Evolutionary conservation across 805 yeast genomes (phyloP).

Genomic region (Lipomyces spencermartinsiae): DNA sequence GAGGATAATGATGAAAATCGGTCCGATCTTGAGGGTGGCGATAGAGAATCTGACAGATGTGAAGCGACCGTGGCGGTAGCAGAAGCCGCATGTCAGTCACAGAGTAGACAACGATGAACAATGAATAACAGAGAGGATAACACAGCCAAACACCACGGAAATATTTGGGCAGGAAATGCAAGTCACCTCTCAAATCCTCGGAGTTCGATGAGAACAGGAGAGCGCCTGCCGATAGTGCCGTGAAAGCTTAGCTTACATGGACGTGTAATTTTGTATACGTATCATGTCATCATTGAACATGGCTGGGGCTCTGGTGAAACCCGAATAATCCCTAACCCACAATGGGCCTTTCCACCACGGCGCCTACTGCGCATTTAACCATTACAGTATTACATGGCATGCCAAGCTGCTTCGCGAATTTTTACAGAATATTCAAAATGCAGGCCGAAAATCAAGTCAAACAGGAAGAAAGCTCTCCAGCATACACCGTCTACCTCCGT

Average conservation of each 20-base stretch:
- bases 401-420: not conserved
- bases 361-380: not conserved
- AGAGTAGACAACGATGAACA: not conserved
- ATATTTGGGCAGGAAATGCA: no score
- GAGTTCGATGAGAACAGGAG: no score
- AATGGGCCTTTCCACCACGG: no score
- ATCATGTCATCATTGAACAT: no score
- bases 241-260: no score
- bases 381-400: no score
- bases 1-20: not conserved
- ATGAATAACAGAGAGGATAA: not conserved
- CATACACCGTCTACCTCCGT: constrained; percentile 51
- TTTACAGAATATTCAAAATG: not conserved
- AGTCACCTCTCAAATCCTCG: no score
- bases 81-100: not conserved
- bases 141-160: no score
- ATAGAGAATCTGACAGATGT: not conserved
- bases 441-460: not conserved
- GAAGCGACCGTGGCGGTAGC: not conserved
- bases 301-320: no score
- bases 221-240: no score
- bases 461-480: not conserved
- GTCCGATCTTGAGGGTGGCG: not conserved
- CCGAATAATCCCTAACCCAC: not conserved
- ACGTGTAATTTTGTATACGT: no score